These are phyloP conservation scores for Yamadazyma blattariae DNA, from an alignment of 1,139 yeast species.

Conservation along the genomic window DNA sequence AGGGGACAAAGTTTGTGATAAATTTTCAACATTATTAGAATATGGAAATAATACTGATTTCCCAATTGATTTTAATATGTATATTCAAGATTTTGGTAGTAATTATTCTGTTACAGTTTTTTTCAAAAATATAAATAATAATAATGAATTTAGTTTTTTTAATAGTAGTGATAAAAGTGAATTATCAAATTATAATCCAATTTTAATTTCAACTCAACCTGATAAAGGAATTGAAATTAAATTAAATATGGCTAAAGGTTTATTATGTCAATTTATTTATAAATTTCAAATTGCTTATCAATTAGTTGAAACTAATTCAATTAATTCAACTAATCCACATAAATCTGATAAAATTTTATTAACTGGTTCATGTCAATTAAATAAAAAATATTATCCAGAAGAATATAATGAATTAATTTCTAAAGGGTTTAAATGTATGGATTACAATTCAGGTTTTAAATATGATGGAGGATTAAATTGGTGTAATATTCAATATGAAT, in stretches of 20 bases:
- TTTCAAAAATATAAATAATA: constrained; percentile 16
- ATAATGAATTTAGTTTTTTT: constrained; percentile 15
- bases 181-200: constrained; percentile 16
- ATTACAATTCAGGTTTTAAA: constrained; percentile 19
- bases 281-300: constrained; percentile 19
- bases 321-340: constrained; percentile 8
- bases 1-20: constrained; percentile 20
- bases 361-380: constrained; percentile 17
- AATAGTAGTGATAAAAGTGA: constrained; percentile 16
- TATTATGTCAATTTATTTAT: constrained; percentile 19
- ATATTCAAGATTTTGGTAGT: constrained; percentile 13
- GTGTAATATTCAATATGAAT: constrained; percentile 18
- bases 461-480: constrained; percentile 21
- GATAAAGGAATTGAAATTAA: constrained; percentile 19
- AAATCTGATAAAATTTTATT: constrained; percentile 19
- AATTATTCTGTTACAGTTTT: constrained; percentile 19
- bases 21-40: constrained; percentile 16
- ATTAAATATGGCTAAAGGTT: constrained; percentile 17
- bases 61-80: constrained; percentile 16
- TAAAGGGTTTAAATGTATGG: constrained; percentile 18
- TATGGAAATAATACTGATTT: constrained; percentile 6
- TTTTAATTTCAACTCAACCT: constrained; percentile 15
- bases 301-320: no score
- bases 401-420: constrained; percentile 11
- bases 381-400: constrained; percentile 15